Evolutionary conservation across 106 monocot genomes (phyloP).

Genomic region (Phalaenopsis equestris): DNA sequence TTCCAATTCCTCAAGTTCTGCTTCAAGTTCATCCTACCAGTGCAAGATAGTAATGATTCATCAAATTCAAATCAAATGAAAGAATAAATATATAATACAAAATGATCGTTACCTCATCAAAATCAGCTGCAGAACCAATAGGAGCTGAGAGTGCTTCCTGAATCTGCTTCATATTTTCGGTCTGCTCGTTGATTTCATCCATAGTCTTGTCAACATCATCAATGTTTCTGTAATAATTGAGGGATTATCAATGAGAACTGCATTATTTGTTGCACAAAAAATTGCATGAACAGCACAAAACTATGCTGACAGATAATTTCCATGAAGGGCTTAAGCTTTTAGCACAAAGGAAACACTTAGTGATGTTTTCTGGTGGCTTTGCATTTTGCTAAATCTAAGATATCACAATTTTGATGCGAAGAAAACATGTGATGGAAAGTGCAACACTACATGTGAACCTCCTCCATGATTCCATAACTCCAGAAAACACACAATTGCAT

Average conservation of each 20-base stretch:
- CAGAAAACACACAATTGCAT: not conserved
- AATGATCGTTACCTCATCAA: constrained; percentile 39
- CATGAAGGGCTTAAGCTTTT: not conserved
- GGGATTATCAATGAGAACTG: not conserved
- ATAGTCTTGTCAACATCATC: constrained; percentile 73
- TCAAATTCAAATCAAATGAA: not conserved
- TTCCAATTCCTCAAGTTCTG: constrained; percentile 65
- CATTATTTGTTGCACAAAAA: constrained; percentile 1
- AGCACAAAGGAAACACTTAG: not conserved
- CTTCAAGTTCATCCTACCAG: constrained; percentile 66
- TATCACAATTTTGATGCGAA: not conserved
- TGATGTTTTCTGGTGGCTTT: not conserved
- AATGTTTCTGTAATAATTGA: constrained; percentile 39
- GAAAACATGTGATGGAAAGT: not conserved
- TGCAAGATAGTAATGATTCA: constrained; percentile 1
- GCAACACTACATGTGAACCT: not conserved
- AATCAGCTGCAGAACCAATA: constrained; percentile 58
- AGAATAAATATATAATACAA: not conserved
- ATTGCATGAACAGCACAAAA: constrained; percentile 1
- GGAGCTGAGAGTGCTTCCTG: constrained; percentile 55
- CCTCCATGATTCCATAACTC: not conserved
- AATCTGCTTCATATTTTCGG: constrained; percentile 67
- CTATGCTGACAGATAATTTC: not conserved
- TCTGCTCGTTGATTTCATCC: constrained; percentile 73
- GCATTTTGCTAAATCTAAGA: not conserved